Evolutionary conservation across 164 flowering plant genomes (phyloP).

Genomic region (Aristolochia californica): DNA sequence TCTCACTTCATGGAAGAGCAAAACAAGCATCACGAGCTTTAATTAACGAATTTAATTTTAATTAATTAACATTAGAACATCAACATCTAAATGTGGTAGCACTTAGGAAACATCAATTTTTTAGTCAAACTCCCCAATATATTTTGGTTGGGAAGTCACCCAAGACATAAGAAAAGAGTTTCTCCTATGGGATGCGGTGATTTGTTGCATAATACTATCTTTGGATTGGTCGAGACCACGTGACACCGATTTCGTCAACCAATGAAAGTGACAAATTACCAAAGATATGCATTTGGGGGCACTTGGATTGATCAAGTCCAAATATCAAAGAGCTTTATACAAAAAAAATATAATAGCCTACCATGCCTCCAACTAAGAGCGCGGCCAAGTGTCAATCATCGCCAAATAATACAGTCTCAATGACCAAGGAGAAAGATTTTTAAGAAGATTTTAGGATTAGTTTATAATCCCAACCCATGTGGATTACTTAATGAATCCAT

Average conservation of each 20-base stretch:
- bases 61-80: slow-evolving; percentile 1
- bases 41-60: background rate
- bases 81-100: slow-evolving; percentile 3
- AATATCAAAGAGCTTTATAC: slow-evolving; percentile 1
- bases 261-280: slow-evolving; percentile 1
- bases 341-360: background rate
- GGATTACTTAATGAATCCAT: background rate
- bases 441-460: background rate
- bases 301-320: background rate
- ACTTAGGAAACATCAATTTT: background rate
- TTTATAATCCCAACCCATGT: slow-evolving; percentile 15
- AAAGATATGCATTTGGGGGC: background rate
- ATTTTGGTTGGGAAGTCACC: background rate
- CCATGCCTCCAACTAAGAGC: slow-evolving; percentile 12
- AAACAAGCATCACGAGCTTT: background rate
- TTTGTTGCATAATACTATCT: background rate
- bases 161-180: background rate
- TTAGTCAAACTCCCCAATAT: background rate
- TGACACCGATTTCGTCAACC: background rate
- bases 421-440: slow-evolving; percentile 12
- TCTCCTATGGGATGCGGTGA: background rate
- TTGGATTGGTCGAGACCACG: slow-evolving; percentile 11
- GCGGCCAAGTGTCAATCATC: slow-evolving; percentile 40
- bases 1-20: background rate
- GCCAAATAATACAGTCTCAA: slow-evolving; percentile 23